These are phyloP conservation scores for Suillus luteus DNA, from an alignment of 768 basidiomycete genomes.

Conservation along the genomic window DNA sequence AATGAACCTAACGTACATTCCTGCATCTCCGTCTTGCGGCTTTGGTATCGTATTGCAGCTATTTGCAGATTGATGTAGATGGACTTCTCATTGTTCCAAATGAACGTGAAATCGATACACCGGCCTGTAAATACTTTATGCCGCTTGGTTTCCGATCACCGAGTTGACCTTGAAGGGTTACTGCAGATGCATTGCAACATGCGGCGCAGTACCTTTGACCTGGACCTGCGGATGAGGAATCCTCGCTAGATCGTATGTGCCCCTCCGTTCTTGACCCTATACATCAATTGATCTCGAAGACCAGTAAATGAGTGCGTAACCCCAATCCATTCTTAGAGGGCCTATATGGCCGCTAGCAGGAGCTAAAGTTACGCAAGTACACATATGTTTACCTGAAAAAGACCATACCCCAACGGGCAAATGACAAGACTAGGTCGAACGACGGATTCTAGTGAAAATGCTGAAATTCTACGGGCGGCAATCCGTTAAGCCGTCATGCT, in stretches of 20 bases:
- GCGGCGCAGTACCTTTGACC: not conserved
- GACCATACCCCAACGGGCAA: not conserved
- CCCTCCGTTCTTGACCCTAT: not conserved
- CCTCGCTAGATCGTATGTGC: not conserved
- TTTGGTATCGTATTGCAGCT: not conserved
- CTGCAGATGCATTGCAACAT: not conserved
- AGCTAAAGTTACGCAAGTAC: not conserved
- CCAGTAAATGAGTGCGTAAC: not conserved
- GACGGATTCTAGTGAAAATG: not conserved
- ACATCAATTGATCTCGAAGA: not conserved
- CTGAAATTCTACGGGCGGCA: not conserved
- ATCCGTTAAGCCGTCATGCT: not conserved
- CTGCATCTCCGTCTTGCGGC: not conserved
- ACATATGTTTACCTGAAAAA: not conserved
- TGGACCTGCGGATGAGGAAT: not conserved
- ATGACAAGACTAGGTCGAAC: not conserved
- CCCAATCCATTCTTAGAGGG: not conserved
- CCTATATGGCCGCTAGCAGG: not conserved
- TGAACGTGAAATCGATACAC: not conserved
- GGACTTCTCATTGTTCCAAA: not conserved
- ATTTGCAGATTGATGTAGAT: not conserved
- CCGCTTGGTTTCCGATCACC: not conserved
- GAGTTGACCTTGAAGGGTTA: not conserved
- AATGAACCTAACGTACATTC: not conserved
- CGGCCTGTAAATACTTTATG: not conserved